phyloP scores from a whole-genome alignment of 1,139 yeast species.

The Lodderomyces beijingensis region DNA sequence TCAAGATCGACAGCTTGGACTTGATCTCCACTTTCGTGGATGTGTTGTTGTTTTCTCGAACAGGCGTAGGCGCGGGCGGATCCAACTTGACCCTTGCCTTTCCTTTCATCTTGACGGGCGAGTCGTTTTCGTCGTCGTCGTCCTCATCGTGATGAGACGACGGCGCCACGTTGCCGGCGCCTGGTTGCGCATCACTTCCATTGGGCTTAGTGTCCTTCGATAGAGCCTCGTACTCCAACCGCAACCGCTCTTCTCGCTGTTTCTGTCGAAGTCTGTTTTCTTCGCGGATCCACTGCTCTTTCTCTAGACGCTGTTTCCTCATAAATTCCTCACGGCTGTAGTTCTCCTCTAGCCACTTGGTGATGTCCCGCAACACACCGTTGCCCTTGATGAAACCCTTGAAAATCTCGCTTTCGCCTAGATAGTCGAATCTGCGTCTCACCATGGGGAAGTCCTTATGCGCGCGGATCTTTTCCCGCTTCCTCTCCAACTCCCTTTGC shows the following conservation, averaged over 20 bases:
- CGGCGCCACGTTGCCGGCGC: not conserved
- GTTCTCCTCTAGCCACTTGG: slow-evolving; percentile 43
- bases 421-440: slow-evolving; percentile 42
- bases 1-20: slow-evolving; percentile 51
- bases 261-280: slow-evolving; percentile 16
- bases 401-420: slow-evolving; percentile 49
- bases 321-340: slow-evolving; percentile 26
- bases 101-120: slow-evolving; percentile 34
- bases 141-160: not conserved
- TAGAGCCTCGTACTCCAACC: slow-evolving; percentile 15
- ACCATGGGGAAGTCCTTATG: slow-evolving; percentile 48
- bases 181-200: not conserved
- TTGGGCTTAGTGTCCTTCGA: slow-evolving; percentile 6
- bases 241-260: slow-evolving; percentile 11
- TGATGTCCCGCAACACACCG: slow-evolving; percentile 52
- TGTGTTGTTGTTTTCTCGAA: slow-evolving; percentile 14
- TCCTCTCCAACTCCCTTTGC: slow-evolving; percentile 29
- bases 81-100: slow-evolving; percentile 25
- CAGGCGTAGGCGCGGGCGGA: slow-evolving; percentile 15
- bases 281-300: slow-evolving; percentile 15
- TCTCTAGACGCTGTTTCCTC: slow-evolving; percentile 19
- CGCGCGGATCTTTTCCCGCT: slow-evolving; percentile 36
- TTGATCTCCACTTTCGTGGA: slow-evolving; percentile 59
- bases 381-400: slow-evolving; percentile 60
- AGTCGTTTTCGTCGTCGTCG: slow-evolving; percentile 22